Base-by-base conservation (phyloP, 1,284 basidiomycete genomes). In the Malassezia caprae region DNA sequence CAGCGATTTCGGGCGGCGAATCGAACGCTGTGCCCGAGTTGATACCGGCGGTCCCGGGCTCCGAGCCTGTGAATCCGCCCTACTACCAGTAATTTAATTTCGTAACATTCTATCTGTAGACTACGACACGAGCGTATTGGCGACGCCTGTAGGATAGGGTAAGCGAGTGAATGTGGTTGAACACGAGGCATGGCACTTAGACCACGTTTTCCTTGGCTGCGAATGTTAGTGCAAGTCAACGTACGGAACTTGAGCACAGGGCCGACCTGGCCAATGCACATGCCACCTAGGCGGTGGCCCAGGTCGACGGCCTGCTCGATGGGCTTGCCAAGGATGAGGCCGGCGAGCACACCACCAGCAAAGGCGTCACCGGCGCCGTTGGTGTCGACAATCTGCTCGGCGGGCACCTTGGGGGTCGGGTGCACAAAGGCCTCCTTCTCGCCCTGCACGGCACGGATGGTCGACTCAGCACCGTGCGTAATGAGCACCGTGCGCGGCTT, bases 301-400 rank as follows among this genome's bases (percentile, higher is more conserved):
- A 83, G 83, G 76, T 87, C 82, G 60, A 98, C 81, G 53, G 82
- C 82, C 75, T 89, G 84, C 39, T 87, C 84, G 46, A 91, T 73
- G 42, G 72, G 77, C 81, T 90, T 96, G 23, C 89, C 90, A 39
- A 82, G 76, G 48, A 90, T 84, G 49, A 84, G 80, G 1, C 86
- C 91, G 48, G 88, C 94, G 47, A 96, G 76, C 80, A 96, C 91
- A 45, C 89, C 94, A 60, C 94, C 94, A n/a, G 90, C 90, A 68
- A 98, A 98, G 48, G 90, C 90, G 76, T 99, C 94, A 49, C 94
- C 94, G n/a, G 94, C 94, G 50, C 89, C 94, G 78, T 98, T 99
- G 54, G 94, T 99, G 77, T 98, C 94, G 56, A 96, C 84, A 67
- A 99, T 74, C 51, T 73, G 61, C 41, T 61, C 53, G 5, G 69